These are phyloP conservation scores for Spongospora subterranea DNA, from an alignment of 208 protist genomes.

Conservation along the genomic window DNA sequence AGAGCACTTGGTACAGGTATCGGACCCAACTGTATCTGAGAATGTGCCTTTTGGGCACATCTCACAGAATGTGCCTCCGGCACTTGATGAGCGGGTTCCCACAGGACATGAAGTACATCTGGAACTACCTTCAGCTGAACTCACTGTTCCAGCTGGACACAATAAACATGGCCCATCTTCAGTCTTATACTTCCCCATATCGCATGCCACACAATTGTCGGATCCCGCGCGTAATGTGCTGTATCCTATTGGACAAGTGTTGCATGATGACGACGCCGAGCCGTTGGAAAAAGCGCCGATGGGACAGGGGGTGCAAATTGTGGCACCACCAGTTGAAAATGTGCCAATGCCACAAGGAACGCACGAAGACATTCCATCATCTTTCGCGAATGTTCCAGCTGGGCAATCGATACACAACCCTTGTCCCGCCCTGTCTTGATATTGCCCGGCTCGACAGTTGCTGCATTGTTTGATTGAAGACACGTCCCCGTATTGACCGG, in stretches of 20 bases:
- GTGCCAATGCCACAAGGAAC: not conserved
- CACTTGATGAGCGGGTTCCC: not conserved
- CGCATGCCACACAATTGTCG: not conserved
- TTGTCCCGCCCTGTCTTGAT: constrained; percentile 23
- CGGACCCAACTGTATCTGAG: not conserved
- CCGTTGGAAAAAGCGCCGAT: not conserved
- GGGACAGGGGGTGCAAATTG: not conserved
- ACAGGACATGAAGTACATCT: constrained; percentile 16
- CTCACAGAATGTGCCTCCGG: not conserved
- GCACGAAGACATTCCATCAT: not conserved
- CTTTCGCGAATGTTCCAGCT: not conserved
- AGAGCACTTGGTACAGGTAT: not conserved
- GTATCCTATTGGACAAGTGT: not conserved
- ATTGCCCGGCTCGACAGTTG: not conserved
- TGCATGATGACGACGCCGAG: not conserved
- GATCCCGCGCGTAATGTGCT: not conserved
- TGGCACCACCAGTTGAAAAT: not conserved
- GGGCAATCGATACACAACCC: not conserved
- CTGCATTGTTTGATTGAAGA: not conserved
- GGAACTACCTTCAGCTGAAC: not conserved
- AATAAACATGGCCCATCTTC: not conserved
- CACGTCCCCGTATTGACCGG: not conserved
- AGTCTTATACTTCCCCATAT: not conserved
- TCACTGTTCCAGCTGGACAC: constrained; percentile 38
- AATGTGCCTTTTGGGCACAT: not conserved